These are phyloP conservation scores for Aspergillus heteromorphus DNA, from an alignment of 495 filamentous ascomycete genomes.

Conservation along the genomic window DNA sequence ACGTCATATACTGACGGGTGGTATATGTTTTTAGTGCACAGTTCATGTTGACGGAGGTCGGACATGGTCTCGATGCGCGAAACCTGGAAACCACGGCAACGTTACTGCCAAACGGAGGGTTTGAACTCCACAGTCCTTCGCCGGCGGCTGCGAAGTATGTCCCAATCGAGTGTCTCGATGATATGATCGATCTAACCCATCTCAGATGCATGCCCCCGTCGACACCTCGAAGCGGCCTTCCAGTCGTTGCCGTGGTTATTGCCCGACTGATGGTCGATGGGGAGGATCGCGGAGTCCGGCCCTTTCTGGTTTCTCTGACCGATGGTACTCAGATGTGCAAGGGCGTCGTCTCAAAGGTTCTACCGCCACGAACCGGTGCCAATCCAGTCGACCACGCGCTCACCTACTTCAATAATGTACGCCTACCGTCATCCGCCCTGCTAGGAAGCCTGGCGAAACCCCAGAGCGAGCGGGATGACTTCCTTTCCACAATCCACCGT, in stretches of 20 bases:
- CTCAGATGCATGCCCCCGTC: constrained; percentile 34
- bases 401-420: constrained; percentile 31
- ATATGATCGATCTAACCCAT: not conserved
- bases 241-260: constrained; percentile 26
- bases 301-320: constrained; percentile 28
- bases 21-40: constrained; percentile 18
- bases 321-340: constrained; percentile 26
- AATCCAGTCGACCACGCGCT: constrained; percentile 31
- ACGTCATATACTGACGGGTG: too few relatives aligned
- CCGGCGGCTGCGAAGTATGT: constrained; percentile 12
- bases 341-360: constrained; percentile 23
- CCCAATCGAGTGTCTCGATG: not conserved
- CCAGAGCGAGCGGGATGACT: constrained; percentile 13
- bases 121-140: constrained; percentile 28
- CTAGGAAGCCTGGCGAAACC: constrained; percentile 18
- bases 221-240: constrained; percentile 20
- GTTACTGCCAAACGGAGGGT: constrained; percentile 23
- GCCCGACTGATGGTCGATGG: constrained; percentile 27
- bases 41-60: constrained; percentile 33
- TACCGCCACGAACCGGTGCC: constrained; percentile 22
- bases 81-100: constrained; percentile 37
- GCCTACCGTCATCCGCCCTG: constrained; percentile 22
- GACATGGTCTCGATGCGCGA: constrained; percentile 32
- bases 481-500: constrained; percentile 22
- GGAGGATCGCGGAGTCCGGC: constrained; percentile 26